Conservation (phyloP, 257 asterid genomes). For the Scutellaria baicalensis region DNA sequence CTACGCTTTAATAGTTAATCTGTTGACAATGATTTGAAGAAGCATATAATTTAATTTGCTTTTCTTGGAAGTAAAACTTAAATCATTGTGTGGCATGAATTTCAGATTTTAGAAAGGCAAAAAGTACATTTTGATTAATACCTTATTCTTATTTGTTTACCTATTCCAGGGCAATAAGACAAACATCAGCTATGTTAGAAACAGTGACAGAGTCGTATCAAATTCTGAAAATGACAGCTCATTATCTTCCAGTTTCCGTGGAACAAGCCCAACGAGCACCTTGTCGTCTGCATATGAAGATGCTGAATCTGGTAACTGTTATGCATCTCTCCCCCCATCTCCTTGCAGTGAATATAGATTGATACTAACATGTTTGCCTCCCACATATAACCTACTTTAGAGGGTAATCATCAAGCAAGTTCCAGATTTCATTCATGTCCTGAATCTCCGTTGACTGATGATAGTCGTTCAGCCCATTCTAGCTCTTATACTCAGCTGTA, state of each 20-base stretch:
- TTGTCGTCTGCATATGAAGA: slow-evolving; percentile 77
- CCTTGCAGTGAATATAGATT: neutral
- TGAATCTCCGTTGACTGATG: slow-evolving; percentile 43
- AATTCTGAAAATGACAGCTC: slow-evolving; percentile 59
- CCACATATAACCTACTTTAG: slow-evolving; percentile 34
- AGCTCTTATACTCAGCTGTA: slow-evolving; percentile 40
- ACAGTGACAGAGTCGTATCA: slow-evolving; percentile 35
- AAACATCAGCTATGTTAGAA: slow-evolving; percentile 36
- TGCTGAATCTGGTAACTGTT: slow-evolving; percentile 68
- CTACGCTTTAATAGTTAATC: neutral
- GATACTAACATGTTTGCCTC: slow-evolving; percentile 2
- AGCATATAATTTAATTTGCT: neutral
- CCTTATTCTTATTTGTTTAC: neutral
- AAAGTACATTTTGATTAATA: neutral
- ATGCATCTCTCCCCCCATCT: neutral
- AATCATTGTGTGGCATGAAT: neutral
- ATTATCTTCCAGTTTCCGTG: slow-evolving; percentile 53
- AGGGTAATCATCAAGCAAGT: slow-evolving; percentile 54
- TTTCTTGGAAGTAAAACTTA: slow-evolving; percentile 7
- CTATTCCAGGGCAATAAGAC: slow-evolving; percentile 72
- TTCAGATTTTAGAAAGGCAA: slow-evolving; percentile 1
- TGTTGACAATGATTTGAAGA: neutral
- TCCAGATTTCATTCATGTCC: slow-evolving; percentile 50
- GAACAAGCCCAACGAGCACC: slow-evolving; percentile 82
- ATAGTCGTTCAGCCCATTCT: slow-evolving; percentile 38